Conservation (phyloP, 2,329 filamentous ascomycete genomes). For the Xylaria sp. region DNA sequence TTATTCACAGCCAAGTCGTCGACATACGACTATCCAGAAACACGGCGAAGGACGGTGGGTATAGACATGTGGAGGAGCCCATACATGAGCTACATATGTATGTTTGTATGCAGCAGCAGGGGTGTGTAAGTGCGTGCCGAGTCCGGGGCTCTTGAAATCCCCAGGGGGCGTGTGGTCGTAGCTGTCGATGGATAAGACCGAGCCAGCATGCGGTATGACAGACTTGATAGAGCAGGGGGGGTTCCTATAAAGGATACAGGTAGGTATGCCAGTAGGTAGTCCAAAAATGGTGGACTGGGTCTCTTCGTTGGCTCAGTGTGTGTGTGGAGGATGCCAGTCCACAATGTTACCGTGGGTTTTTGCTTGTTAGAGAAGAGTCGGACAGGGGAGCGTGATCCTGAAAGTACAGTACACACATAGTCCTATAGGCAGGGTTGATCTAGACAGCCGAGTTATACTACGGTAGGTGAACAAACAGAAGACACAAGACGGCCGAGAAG, state of each 20-base stretch:
- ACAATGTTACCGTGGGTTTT: conserved; percentile 49
- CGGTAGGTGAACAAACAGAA: conserved; percentile 38
- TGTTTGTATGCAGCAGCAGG: conserved; percentile 54
- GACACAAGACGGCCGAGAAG: conserved; percentile 38
- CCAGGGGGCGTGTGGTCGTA: conserved; percentile 41
- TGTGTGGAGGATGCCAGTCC: conserved; percentile 45
- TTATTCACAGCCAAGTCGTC: conserved; percentile 47
- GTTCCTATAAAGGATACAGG: conserved; percentile 45
- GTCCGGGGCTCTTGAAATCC: conserved; percentile 48
- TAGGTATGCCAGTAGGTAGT: conserved; percentile 44
- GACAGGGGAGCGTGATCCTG: conserved; percentile 40
- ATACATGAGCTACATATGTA: conserved; percentile 54
- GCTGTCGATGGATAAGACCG: conserved; percentile 47
- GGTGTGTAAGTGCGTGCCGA: conserved; percentile 47
- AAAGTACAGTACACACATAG: conserved; percentile 40
- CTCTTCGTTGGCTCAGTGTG: conserved; percentile 38
- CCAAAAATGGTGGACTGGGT: conserved; percentile 46
- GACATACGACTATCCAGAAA: conserved; percentile 50
- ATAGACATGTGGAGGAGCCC: conserved; percentile 51
- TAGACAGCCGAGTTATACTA: conserved; percentile 38
- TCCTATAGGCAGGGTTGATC: conserved; percentile 39
- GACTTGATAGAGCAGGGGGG: conserved; percentile 46
- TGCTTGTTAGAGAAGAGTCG: conserved; percentile 45
- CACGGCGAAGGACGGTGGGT: conserved; percentile 48
- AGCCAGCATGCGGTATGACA: conserved; percentile 50